A percentile compares a stretch with the other conserved stretches of the same genome.
Evolutionary conservation across 169 alveolate species (phyloP).

Genomic region (Miamiensis avidus): DNA sequence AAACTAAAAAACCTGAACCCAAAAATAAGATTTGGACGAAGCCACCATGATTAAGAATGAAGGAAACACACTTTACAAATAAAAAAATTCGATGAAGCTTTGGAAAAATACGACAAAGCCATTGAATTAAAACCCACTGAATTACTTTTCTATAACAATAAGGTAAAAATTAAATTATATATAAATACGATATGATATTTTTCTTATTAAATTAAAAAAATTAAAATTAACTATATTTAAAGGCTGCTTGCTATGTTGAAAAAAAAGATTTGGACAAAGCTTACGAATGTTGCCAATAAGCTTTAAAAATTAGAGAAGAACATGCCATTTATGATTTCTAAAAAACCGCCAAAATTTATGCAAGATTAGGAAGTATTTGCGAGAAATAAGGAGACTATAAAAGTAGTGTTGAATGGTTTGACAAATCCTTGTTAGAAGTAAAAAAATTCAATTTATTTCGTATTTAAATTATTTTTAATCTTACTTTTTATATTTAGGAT

Average conservation of each 20-base stretch:
- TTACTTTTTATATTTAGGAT: conserved; percentile 50
- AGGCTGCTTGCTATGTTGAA: conserved; percentile 95
- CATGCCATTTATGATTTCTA: conserved; percentile 86
- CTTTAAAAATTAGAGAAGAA: conserved; percentile 92
- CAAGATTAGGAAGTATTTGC: conserved; percentile 90
- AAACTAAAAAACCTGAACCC: conserved; percentile 22
- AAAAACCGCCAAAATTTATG: conserved; percentile 77
- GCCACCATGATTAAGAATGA: conserved; percentile 63
- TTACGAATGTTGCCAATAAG: conserved; percentile 91
- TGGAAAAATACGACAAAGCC: conserved; percentile 77
- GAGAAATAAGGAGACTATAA: conserved; percentile 82
- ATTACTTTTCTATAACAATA: conserved; percentile 56
- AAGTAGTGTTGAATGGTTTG: conserved; percentile 91
- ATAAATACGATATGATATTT: too few relatives aligned
- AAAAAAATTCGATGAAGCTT: conserved; percentile 79
- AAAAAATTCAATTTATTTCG: too few relatives aligned
- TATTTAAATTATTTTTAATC: too few relatives aligned
- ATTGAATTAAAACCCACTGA: conserved; percentile 60
- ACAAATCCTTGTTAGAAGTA: conserved; percentile 91
- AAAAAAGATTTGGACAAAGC: conserved; percentile 93
- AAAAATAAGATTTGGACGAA: conserved; percentile 40
- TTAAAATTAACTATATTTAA: too few relatives aligned
- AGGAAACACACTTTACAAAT: conserved; percentile 75
- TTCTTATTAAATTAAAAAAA: too few relatives aligned
- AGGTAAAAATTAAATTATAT: too few relatives aligned